A percentile compares a stretch with the other conserved stretches of the same genome.
Conservation (phyloP, 352 stramenopile genomes). For the Phytophthora sojae region DNA sequence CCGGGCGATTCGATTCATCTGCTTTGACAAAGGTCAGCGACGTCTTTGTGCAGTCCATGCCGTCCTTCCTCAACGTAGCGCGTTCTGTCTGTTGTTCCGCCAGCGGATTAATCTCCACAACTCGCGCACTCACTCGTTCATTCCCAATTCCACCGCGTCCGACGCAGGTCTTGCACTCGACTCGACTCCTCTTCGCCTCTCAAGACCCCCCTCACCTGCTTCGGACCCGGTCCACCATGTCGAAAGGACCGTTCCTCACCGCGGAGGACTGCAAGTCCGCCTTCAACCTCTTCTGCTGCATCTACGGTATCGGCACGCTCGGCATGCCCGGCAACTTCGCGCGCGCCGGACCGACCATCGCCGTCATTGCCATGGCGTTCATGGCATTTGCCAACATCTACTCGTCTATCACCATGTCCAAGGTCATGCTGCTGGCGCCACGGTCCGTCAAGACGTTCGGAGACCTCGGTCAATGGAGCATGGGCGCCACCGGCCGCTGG, state of each 20-base stretch:
- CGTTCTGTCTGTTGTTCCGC: constrained; percentile 6
- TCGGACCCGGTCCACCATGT: constrained; percentile 25
- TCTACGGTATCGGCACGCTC: constrained; percentile 77
- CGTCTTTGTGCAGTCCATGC: constrained; percentile 17
- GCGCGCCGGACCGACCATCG: constrained; percentile 59
- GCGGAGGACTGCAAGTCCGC: constrained; percentile 61
- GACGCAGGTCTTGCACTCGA: constrained; percentile 16
- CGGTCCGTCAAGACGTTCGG: constrained; percentile 63
- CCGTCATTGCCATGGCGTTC: constrained; percentile 58
- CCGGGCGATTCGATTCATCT: constrained; percentile 12
- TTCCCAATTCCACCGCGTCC: constrained; percentile 27
- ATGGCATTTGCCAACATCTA: constrained; percentile 80
- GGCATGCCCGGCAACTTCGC: constrained; percentile 79
- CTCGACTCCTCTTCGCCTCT: not conserved
- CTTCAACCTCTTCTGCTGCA: constrained; percentile 73
- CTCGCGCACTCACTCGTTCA: constrained; percentile 8
- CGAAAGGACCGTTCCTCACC: constrained; percentile 53
- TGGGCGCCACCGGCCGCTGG: constrained; percentile 59
- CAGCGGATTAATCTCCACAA: not conserved
- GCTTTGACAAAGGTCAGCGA: constrained; percentile 26
- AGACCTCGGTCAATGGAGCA: constrained; percentile 66
- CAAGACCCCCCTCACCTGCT: not conserved
- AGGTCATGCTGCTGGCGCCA: constrained; percentile 65
- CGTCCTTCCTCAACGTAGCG: constrained; percentile 17
- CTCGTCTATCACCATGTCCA: constrained; percentile 61